Conservation (phyloP, 441 rosid genomes). For the Adansonia gregorii region DNA sequence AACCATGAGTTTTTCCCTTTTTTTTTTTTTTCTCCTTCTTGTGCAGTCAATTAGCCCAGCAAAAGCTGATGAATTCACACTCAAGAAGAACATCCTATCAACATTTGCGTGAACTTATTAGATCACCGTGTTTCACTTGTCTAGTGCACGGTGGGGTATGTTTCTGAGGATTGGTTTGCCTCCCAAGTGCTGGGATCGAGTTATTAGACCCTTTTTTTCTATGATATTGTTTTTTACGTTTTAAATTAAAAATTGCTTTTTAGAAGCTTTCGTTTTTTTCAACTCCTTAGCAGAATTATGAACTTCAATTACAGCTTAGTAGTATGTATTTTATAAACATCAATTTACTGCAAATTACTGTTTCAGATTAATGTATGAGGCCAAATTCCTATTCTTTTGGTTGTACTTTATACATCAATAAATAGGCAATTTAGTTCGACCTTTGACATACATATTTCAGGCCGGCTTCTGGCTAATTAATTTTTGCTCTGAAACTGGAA, state of each 20-base stretch:
- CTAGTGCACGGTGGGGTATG: not conserved
- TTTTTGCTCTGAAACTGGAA: not conserved
- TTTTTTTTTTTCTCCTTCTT: not conserved
- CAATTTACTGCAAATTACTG: not conserved
- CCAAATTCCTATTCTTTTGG: not conserved
- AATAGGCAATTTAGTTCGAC: too few species aligned
- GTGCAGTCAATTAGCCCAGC: constrained; percentile 78
- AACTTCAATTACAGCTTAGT: not conserved
- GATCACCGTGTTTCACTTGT: not conserved
- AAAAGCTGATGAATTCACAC: constrained; percentile 85
- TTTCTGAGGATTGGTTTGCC: constrained; percentile 22
- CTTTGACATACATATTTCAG: too few species aligned
- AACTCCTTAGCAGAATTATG: not conserved
- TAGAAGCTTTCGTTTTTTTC: not conserved
- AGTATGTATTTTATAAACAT: not conserved
- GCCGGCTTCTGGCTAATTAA: not conserved
- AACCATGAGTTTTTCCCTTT: not conserved
- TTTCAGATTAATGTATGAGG: not conserved
- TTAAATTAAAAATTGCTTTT: not conserved
- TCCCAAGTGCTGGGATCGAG: not conserved
- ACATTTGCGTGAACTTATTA: constrained; percentile 53
- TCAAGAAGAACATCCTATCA: constrained; percentile 81
- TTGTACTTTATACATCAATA: too few species aligned
- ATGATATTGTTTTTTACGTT: too few species aligned
- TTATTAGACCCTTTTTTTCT: not conserved